Conservation (phyloP, 2,329 filamentous ascomycete genomes). For the Cladosporium sp. region DNA sequence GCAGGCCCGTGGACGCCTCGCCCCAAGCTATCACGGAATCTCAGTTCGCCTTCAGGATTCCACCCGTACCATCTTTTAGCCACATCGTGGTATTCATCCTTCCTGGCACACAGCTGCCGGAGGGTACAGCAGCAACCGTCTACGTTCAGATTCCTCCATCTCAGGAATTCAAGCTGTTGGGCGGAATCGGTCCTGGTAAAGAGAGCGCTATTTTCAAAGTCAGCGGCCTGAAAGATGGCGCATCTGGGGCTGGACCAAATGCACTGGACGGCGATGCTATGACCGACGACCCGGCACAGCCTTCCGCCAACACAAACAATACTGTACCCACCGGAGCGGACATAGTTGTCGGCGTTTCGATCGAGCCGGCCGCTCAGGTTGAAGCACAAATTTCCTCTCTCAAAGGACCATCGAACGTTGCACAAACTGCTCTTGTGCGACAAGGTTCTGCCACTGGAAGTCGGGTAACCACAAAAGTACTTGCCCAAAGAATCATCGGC, state of each 20-base stretch:
- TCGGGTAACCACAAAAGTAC: slow-evolving; percentile 61
- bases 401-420: slow-evolving; percentile 31
- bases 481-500: slow-evolving; percentile 90
- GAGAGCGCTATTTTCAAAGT: slow-evolving; percentile 89
- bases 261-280: slow-evolving; percentile 49
- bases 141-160: slow-evolving; percentile 69
- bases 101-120: slow-evolving; percentile 68
- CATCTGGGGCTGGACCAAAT: slow-evolving; percentile 21
- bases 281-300: slow-evolving; percentile 34
- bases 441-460: slow-evolving; percentile 16
- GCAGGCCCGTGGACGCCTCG: slow-evolving; percentile 55
- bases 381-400: slow-evolving; percentile 62
- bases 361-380: slow-evolving; percentile 73
- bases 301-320: slow-evolving; percentile 18
- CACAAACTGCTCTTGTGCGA: slow-evolving; percentile 34
- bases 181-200: slow-evolving; percentile 83
- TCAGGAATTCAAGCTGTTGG: slow-evolving; percentile 73
- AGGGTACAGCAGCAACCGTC: slow-evolving; percentile 76
- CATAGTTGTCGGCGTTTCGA: slow-evolving; percentile 74
- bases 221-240: slow-evolving; percentile 38
- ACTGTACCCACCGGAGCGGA: slow-evolving; percentile 31
- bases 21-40: slow-evolving; percentile 52
- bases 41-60: slow-evolving; percentile 63
- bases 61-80: slow-evolving; percentile 52
- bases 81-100: slow-evolving; percentile 88